Evolutionary conservation across 2,329 filamentous ascomycete species (phyloP), one percentile per base, ranked within the genome.

Genomic region (Dryadomyces quercivorus): DNA sequence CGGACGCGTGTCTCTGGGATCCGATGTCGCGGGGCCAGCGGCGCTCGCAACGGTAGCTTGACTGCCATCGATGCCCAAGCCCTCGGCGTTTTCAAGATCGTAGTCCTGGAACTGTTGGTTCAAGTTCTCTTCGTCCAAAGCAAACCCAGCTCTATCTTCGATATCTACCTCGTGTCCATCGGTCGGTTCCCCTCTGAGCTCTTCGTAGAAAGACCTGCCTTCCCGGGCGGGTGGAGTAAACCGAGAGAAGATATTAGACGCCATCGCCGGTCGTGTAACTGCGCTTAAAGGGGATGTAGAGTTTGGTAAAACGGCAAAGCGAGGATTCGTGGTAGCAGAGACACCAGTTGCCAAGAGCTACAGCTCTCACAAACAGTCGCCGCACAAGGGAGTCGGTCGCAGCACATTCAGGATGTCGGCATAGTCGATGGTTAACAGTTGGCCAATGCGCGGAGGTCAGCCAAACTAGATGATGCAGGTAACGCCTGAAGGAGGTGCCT

Each of bases 41-140:
- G 47, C 31, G 20, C 53, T 55, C 2, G 55, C 57, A 3, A 73
- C 61, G 2, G 72, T 75, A 36, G 70, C 63, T 22, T 67, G 72
- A 57, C 75, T 80, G 43, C 74, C 74, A 12, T 70, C 72, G 3
- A 71, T 65, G 5, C 63, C 69, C 6, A 78, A 65, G 5, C 66
- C 69, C 40, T 67, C 63, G n/a, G 67, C 67, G 50, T 69, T 63
- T 2, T 75, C 74, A 1, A 76, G 62, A 52, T 78, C 75, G 47
- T 75, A 71, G 46, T 77, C 72, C 44, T 73, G 70, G 54, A 80
- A 77, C 26, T 74, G 63, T 51, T 78, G 70, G 45, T 71, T 72
- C 7, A 80, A 63, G 58, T 80, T 80, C 60, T 78, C 73, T 58
- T 79, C 75, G 60, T 80, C 76, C 6, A 79, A 56, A 21, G 67